Evolutionary conservation across 2,329 filamentous ascomycete genomes (phyloP).

Genomic region (Alternaria sp.): DNA sequence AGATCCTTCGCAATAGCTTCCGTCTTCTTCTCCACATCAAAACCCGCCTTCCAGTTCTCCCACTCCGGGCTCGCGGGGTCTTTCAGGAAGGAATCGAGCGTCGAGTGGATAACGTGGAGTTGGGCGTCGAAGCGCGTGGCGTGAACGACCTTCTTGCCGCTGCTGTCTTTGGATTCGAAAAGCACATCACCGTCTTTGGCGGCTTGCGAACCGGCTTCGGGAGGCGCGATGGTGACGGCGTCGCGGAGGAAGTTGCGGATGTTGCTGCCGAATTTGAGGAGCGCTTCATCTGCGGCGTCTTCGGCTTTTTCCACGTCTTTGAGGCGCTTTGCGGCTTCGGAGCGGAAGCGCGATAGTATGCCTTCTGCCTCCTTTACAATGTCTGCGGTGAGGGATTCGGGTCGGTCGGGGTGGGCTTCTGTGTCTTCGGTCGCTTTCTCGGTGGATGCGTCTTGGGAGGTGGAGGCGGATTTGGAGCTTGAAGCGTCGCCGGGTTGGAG

Average conservation of each 20-base stretch:
- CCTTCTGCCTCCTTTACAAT: constrained; percentile 64
- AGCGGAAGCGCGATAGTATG: constrained; percentile 77
- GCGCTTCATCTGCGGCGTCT: constrained; percentile 93
- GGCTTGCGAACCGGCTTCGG: constrained; percentile 58
- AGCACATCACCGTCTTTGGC: constrained; percentile 65
- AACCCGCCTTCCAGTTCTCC: constrained; percentile 72
- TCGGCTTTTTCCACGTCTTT: constrained; percentile 92
- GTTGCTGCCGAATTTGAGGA: constrained; percentile 89
- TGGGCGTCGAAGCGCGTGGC: constrained; percentile 94
- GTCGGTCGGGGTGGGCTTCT: constrained; percentile 46
- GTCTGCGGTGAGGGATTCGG: constrained; percentile 57
- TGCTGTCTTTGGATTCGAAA: constrained; percentile 92
- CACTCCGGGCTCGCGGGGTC: constrained; percentile 81
- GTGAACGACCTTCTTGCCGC: constrained; percentile 91
- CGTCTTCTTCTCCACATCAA: constrained; percentile 85
- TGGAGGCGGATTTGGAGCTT: constrained; percentile 21
- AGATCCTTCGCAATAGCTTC: constrained; percentile 81
- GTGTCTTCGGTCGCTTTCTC: constrained; percentile 24
- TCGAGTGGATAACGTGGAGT: constrained; percentile 92
- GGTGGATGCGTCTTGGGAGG: constrained; percentile 20
- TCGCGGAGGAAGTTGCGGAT: constrained; percentile 89
- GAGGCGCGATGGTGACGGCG: constrained; percentile 85
- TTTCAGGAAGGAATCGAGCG: constrained; percentile 76
- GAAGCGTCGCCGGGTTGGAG: constrained; percentile 50
- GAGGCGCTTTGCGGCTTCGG: constrained; percentile 80